These are phyloP conservation scores for Effrenium voratum DNA, from an alignment of 73 alveolate species.

Conservation along the genomic window DNA sequence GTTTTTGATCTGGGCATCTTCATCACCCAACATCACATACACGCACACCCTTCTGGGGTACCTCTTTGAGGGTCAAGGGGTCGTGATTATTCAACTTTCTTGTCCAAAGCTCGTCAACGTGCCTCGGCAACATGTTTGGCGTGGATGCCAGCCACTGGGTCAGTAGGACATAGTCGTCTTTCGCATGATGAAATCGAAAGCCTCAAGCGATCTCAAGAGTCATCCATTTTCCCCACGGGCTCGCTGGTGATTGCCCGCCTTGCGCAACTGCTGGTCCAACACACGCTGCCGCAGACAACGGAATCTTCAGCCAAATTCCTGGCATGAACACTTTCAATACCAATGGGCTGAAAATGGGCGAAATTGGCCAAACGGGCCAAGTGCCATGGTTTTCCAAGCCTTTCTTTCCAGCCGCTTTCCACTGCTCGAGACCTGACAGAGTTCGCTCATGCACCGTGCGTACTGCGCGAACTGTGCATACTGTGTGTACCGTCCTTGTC, in stretches of 20 bases:
- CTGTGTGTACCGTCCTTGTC: background rate
- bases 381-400: background rate
- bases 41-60: no score
- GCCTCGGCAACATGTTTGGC: constrained; percentile 60
- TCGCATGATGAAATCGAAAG: constrained; percentile 54
- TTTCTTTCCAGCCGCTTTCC: constrained; percentile 69
- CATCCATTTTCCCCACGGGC: background rate
- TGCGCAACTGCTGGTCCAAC: constrained; percentile 62
- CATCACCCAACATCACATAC: no score
- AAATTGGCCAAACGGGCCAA: no score
- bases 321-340: background rate
- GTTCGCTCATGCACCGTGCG: no score
- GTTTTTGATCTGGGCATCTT: no score
- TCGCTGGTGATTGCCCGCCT: background rate
- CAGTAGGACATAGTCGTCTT: constrained; percentile 32
- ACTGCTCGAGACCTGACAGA: background rate
- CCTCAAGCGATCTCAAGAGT: background rate
- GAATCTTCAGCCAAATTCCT: constrained; percentile 71
- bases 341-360: background rate
- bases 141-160: constrained; percentile 42
- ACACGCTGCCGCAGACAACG: constrained; percentile 57
- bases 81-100: no score
- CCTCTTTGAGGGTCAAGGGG: no score
- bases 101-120: no score
- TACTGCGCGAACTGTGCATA: background rate